phyloP scores from a whole-genome alignment of 2,329 filamentous ascomycete species.

The Myriosclerotinia duriaeana region DNA sequence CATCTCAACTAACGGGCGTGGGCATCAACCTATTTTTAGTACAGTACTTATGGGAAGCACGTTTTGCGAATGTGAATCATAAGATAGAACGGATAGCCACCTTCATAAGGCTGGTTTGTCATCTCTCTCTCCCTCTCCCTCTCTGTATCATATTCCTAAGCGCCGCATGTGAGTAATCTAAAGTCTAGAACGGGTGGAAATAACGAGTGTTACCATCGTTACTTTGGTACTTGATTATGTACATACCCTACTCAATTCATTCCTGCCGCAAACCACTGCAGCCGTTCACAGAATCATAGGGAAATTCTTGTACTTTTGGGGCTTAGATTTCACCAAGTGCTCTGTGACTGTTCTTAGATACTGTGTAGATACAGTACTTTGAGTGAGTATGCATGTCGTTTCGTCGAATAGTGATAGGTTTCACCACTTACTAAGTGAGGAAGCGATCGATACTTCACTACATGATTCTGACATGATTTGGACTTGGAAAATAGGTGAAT shows the following conservation, averaged over 20 bases:
- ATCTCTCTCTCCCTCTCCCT: background rate
- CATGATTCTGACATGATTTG: background rate
- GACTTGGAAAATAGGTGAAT: background rate
- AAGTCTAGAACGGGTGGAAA: background rate
- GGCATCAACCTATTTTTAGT: background rate
- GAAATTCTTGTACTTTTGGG: background rate
- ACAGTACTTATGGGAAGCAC: background rate
- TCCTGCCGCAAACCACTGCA: slow-evolving; percentile 1
- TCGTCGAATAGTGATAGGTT: slow-evolving; percentile 6
- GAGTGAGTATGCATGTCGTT: slow-evolving; percentile 1
- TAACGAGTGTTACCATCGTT: slow-evolving; percentile 1
- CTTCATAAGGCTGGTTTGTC: background rate
- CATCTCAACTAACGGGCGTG: background rate
- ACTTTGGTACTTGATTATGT: background rate
- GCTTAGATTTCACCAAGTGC: background rate
- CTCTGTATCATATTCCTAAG: background rate
- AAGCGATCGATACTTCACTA: background rate
- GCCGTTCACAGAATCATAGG: background rate
- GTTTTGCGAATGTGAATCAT: slow-evolving; percentile 8
- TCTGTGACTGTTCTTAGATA: background rate
- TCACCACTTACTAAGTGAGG: background rate
- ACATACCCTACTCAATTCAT: slow-evolving; percentile 2
- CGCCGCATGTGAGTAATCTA: slow-evolving; percentile 1
- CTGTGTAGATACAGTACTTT: background rate
- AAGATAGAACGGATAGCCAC: background rate